Base-by-base conservation (phyloP, 352 stramenopile species). In the Salisapilia sapeloensis region DNA sequence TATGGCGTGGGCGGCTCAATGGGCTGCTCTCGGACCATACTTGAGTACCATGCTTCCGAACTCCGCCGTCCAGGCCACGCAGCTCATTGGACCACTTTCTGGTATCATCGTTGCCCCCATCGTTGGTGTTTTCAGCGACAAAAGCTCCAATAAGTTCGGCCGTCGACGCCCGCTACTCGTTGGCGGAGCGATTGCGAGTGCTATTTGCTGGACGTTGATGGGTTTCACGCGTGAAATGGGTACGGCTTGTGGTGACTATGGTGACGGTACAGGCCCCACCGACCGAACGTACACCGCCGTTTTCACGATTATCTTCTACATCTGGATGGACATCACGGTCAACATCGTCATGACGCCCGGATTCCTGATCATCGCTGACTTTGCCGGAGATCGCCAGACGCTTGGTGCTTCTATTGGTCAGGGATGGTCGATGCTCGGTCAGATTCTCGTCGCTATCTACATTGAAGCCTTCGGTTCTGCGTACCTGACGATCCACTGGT, bases 311-410 rank as follows among this genome's bases (percentile, higher is more conserved):
- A 37, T 71, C 25, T 71, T 69, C 36, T 74, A 78, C 52, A 37
- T 55, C 2, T 74, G 58, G 59, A 78, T 78, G 62, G 62, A 75
- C 29, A 46, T 78, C 14, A 60, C 50, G 15, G 46, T 74, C 27
- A 74, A 78, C 36, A 18, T 78, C n/a, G 53, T 58, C 3, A 50
- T 62, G 34, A 64, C 46, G 1, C 58, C 59, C 12, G 51, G 46
- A 11, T 44, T 60, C 34, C 19, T 78, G 24, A 18, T 78, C 10
- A 61, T 78, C 16, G 51, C 62, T 4, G 62, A 78, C 21, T 64
- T 78, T 27, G 62, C 62, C 15, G 60, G 60, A 6, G 55, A 54
- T 10, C 56, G 62, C 8, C 62, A 78, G 35, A 72, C 60, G 10
- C 42, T 48, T 8, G 59, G 53, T 6, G 56, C 53, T 28, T 53